Evolutionary conservation across 75 land plant species (phyloP).

Genomic region (Sequoiadendron giganteum): DNA sequence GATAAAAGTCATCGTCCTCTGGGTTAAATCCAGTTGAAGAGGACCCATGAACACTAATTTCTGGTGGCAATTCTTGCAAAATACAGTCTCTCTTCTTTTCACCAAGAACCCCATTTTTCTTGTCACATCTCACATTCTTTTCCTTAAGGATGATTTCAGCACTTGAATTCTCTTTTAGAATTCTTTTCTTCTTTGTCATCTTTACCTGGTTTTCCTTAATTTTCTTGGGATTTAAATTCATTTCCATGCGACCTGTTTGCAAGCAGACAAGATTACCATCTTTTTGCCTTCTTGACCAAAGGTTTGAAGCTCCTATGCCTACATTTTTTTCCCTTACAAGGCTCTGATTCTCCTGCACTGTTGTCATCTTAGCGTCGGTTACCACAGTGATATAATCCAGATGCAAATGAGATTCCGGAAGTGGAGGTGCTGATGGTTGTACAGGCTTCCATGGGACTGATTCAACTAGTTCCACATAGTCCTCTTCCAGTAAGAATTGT

Average conservation of each 20-base stretch:
- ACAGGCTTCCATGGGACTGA: slow-evolving; percentile 5
- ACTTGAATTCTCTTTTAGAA: slow-evolving; percentile 8
- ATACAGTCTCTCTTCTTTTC: not conserved
- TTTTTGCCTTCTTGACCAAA: slow-evolving; percentile 9
- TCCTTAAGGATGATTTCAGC: not conserved
- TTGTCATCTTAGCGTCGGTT: not conserved
- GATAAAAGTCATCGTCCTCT: slow-evolving; percentile 13
- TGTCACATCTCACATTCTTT: not conserved
- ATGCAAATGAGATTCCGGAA: not conserved
- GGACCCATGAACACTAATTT: slow-evolving; percentile 1
- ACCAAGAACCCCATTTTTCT: not conserved
- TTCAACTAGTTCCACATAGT: not conserved
- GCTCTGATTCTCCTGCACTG: not conserved
- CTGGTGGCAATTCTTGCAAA: not conserved
- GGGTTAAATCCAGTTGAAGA: slow-evolving; percentile 4
- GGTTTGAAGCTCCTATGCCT: not conserved
- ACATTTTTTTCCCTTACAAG: not conserved
- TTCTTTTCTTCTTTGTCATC: not conserved
- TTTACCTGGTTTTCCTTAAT: not conserved
- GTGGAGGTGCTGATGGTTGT: slow-evolving; percentile 8
- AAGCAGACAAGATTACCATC: slow-evolving; percentile 2
- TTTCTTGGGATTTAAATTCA: not conserved
- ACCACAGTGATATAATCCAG: not conserved
- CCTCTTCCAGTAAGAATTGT: not conserved
- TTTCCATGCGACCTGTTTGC: not conserved